Evolutionary conservation across 2,329 filamentous ascomycete species (phyloP).

Genomic region (Aspergillus thermomutatus): DNA sequence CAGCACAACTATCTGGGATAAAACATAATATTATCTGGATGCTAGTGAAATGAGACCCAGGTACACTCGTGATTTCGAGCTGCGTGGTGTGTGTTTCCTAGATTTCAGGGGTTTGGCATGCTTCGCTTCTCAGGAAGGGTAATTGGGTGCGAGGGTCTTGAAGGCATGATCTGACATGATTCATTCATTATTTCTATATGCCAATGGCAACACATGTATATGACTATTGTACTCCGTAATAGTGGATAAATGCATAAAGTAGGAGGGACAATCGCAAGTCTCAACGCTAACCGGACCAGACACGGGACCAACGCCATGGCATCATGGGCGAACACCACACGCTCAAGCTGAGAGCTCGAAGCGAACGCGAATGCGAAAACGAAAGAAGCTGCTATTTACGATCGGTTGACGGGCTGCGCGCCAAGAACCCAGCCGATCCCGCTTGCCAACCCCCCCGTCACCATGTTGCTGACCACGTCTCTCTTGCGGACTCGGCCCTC

Average conservation of each 20-base stretch:
- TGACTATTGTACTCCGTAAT: neutral
- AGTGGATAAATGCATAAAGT: neutral
- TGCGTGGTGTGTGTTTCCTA: too few relatives aligned
- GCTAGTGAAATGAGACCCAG: too few relatives aligned
- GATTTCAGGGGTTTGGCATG: neutral
- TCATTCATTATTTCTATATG: neutral
- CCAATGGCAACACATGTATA: neutral
- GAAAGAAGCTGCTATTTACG: neutral
- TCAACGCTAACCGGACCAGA: neutral
- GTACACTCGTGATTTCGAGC: neutral
- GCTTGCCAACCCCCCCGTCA: slow-evolving; percentile 59
- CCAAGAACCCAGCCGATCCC: slow-evolving; percentile 65
- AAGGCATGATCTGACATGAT: neutral
- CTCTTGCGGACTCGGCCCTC: slow-evolving; percentile 43
- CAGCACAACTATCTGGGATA: too few relatives aligned
- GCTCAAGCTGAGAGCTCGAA: neutral
- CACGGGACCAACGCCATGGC: neutral
- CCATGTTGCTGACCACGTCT: slow-evolving; percentile 61
- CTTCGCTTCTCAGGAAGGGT: too few relatives aligned
- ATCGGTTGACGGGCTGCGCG: slow-evolving; percentile 43
- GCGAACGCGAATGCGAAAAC: neutral
- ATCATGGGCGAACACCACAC: neutral
- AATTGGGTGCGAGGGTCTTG: neutral
- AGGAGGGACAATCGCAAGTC: neutral
- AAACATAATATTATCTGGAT: too few relatives aligned